Conservation (phyloP, 345 rosid species). For the Brassica juncea region DNA sequence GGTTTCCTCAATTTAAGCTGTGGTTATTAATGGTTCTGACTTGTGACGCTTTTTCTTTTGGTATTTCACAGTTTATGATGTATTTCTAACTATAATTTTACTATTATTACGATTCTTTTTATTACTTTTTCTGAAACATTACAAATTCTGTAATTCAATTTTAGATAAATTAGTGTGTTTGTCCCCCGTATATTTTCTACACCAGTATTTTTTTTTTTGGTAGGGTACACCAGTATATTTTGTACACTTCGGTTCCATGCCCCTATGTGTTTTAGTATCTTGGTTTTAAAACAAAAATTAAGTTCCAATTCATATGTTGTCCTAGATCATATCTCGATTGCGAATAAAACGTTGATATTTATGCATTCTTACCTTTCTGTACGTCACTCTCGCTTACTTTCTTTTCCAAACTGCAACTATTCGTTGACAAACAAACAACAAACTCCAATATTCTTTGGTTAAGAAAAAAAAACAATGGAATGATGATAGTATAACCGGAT, state of each 20-base stretch:
- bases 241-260: neutral
- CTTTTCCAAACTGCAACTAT: neutral
- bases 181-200: neutral
- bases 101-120: neutral
- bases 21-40: neutral
- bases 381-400: constrained; percentile 25
- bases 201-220: neutral
- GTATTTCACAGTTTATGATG: neutral
- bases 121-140: neutral
- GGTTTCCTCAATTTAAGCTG: neutral
- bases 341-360: constrained; percentile 6
- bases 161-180: neutral
- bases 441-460: neutral
- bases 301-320: neutral
- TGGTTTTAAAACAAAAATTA: neutral
- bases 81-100: neutral
- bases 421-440: neutral
- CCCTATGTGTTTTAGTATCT: neutral
- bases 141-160: neutral
- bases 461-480: constrained; percentile 3
- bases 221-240: neutral
- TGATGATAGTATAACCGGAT: neutral
- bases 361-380: neutral
- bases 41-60: constrained; percentile 6
- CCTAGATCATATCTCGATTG: constrained; percentile 12